Percentiles rank a stretch among this genome's conserved stretches.
Evolutionary conservation across 2,329 filamentous ascomycete species (phyloP).

Genomic region (Exophiala dermatitidis): DNA sequence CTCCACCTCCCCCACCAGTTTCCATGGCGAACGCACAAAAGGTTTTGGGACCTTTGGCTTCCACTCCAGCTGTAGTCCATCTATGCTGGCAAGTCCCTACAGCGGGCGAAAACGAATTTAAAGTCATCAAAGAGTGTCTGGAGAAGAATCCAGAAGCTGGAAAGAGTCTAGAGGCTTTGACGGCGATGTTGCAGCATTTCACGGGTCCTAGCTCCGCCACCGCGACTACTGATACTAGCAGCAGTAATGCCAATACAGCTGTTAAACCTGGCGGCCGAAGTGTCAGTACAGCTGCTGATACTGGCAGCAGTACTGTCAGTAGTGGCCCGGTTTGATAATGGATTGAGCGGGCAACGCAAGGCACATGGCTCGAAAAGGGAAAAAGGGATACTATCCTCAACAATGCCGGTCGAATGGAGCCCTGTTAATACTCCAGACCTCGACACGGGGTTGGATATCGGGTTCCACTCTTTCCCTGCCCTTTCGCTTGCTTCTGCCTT

Average conservation of each 20-base stretch:
- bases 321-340: too few relatives aligned
- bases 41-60: slow-evolving; percentile 57
- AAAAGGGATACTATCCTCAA: too few relatives aligned
- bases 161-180: slow-evolving; percentile 47
- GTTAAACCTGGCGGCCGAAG: too few relatives aligned
- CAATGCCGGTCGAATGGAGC: too few relatives aligned
- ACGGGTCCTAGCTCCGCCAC: background rate
- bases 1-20: slow-evolving; percentile 21
- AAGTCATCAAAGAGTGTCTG: slow-evolving; percentile 63
- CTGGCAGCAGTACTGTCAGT: too few relatives aligned
- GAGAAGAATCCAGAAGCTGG: slow-evolving; percentile 58
- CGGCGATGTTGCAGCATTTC: slow-evolving; percentile 34
- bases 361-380: too few relatives aligned
- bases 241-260: background rate
- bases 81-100: slow-evolving; percentile 61
- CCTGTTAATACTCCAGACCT: too few relatives aligned
- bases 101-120: slow-evolving; percentile 66
- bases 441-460: too few relatives aligned
- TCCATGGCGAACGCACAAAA: slow-evolving; percentile 53
- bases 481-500: too few relatives aligned
- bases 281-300: too few relatives aligned
- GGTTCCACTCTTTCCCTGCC: too few relatives aligned
- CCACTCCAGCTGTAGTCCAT: slow-evolving; percentile 60
- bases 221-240: background rate
- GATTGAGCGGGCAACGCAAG: too few relatives aligned